phyloP scores from a whole-genome alignment of 1,284 basidiomycete species.

The Mycosarcoma mackinlayi region DNA sequence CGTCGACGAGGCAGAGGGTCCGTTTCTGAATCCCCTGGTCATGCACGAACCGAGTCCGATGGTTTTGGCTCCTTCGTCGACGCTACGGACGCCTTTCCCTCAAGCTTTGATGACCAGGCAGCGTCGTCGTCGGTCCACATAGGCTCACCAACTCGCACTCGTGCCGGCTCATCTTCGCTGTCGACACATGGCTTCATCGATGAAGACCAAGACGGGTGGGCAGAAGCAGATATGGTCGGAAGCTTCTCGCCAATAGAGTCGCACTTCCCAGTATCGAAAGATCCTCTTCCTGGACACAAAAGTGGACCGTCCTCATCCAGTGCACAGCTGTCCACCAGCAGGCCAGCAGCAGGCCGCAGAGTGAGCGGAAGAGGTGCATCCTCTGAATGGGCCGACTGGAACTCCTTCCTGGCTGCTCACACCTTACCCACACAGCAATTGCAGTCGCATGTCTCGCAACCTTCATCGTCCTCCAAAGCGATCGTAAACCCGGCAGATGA shows the following conservation, averaged over 20 bases:
- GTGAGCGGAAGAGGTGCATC: constrained; percentile 31
- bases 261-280: constrained; percentile 2
- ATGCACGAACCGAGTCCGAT: constrained; percentile 34
- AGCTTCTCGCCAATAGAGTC: constrained; percentile 47
- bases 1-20: constrained; percentile 44
- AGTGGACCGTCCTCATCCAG: neutral
- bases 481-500: constrained; percentile 46
- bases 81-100: constrained; percentile 27
- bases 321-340: neutral
- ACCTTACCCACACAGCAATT: constrained; percentile 25
- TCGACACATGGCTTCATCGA: neutral
- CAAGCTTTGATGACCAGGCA: constrained; percentile 29
- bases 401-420: constrained; percentile 37
- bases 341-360: constrained; percentile 16
- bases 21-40: constrained; percentile 23
- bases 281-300: neutral
- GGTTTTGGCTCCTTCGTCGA: constrained; percentile 54
- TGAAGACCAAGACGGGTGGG: constrained; percentile 44
- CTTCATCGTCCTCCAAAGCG: constrained; percentile 1
- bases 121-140: constrained; percentile 21
- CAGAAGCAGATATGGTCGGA: constrained; percentile 49
- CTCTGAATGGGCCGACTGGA: constrained; percentile 46
- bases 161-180: constrained; percentile 10
- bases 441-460: constrained; percentile 1
- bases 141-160: constrained; percentile 11